Conservation (phyloP, 106 monocot species). For the Dendrobium chrysotoxum region DNA sequence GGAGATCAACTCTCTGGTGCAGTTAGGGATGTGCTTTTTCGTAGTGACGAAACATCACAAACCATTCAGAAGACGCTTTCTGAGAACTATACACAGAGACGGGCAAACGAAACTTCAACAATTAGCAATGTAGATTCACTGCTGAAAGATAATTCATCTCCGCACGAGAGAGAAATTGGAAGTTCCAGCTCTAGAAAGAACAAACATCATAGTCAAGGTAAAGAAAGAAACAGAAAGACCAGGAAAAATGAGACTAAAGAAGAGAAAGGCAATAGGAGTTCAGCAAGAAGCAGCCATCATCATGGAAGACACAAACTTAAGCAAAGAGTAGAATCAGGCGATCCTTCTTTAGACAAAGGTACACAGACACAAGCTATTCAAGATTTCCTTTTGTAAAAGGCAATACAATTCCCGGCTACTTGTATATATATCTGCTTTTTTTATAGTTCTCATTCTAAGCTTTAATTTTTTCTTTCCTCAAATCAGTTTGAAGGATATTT, state of each 20-base stretch:
- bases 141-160: constrained; percentile 16
- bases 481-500: background rate
- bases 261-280: constrained; percentile 37
- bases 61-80: constrained; percentile 18
- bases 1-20: constrained; percentile 59
- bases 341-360: constrained; percentile 21
- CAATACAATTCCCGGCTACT: background rate
- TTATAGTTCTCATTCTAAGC: background rate
- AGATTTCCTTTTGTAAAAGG: constrained; percentile 74
- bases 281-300: constrained; percentile 27
- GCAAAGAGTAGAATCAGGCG: constrained; percentile 36
- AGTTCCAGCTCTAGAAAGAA: constrained; percentile 36
- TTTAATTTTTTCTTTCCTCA: background rate
- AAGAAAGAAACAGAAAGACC: constrained; percentile 30
- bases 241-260: constrained; percentile 27
- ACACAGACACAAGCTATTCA: constrained; percentile 49
- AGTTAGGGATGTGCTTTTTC: constrained; percentile 41
- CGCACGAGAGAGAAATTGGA: constrained; percentile 15
- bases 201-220: constrained; percentile 35
- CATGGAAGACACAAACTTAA: constrained; percentile 48
- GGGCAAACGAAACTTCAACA: constrained; percentile 10
- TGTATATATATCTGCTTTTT: constrained; percentile 7
- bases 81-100: constrained; percentile 15
- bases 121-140: constrained; percentile 15
- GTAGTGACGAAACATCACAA: constrained; percentile 19